Percentiles rank a stretch among this genome's conserved stretches.
Conservation (phyloP, 2,329 filamentous ascomycete genomes). For the Cordyceps cateniannulata region DNA sequence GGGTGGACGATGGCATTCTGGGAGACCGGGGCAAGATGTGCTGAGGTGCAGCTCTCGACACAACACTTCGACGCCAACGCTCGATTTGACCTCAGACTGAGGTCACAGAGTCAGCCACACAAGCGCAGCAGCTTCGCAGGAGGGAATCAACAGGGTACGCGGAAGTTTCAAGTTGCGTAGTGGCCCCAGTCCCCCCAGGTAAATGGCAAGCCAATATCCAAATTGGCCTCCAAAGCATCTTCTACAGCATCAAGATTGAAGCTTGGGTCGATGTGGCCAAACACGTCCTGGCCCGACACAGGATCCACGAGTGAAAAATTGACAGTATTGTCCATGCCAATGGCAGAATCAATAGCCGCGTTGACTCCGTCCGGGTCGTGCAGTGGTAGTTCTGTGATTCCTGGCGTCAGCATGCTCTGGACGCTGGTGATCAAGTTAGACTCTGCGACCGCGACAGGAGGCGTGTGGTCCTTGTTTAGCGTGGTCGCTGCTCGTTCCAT, state of each 20-base stretch:
- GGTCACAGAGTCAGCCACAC: not conserved
- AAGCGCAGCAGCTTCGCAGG: not conserved
- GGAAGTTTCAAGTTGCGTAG: slow-evolving; percentile 23
- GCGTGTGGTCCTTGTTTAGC: slow-evolving; percentile 31
- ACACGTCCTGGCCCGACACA: slow-evolving; percentile 45
- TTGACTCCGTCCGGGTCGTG: slow-evolving; percentile 20
- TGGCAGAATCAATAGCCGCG: slow-evolving; percentile 20
- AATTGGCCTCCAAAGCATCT: slow-evolving; percentile 46
- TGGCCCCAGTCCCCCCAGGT: slow-evolving; percentile 44
- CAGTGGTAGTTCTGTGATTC: slow-evolving; percentile 19
- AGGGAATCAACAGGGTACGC: not conserved
- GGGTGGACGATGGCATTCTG: not conserved
- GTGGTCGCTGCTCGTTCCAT: slow-evolving; percentile 48
- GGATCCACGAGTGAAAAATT: slow-evolving; percentile 38
- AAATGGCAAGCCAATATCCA: slow-evolving; percentile 47
- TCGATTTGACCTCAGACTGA: not conserved
- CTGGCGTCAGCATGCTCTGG: slow-evolving; percentile 15
- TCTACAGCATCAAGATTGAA: slow-evolving; percentile 49
- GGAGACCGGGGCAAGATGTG: not conserved
- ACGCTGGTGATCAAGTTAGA: not conserved
- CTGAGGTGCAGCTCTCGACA: not conserved
- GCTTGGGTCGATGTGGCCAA: slow-evolving; percentile 48
- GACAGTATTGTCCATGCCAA: slow-evolving; percentile 27
- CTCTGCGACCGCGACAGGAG: slow-evolving; percentile 14
- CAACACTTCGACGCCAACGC: too few species aligned